Evolutionary conservation across 306 rosid species (phyloP).

Genomic region (Sicyos baderoa): DNA sequence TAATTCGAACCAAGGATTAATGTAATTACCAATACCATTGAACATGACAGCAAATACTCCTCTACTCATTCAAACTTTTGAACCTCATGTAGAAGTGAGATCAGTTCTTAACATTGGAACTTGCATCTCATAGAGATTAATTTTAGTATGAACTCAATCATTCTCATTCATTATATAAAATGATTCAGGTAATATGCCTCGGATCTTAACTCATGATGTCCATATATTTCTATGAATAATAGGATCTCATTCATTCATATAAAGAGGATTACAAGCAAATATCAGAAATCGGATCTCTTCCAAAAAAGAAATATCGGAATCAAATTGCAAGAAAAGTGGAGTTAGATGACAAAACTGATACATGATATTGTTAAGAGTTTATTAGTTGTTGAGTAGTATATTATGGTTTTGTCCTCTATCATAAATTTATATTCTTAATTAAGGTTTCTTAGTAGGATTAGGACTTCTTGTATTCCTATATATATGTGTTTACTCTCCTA

Average conservation of each 20-base stretch:
- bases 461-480: too few relatives aligned
- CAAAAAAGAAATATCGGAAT: neutral
- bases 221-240: too few relatives aligned
- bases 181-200: neutral
- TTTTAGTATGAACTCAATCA: neutral
- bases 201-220: too few relatives aligned
- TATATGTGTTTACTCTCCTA: too few relatives aligned
- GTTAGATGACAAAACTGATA: conserved; percentile 4
- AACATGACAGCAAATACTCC: neutral
- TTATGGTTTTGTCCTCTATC: too few relatives aligned
- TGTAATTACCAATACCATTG: conserved; percentile 3
- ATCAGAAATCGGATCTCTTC: neutral
- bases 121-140: neutral
- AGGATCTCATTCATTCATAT: too few relatives aligned
- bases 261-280: neutral
- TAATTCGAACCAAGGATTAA: neutral
- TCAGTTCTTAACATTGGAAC: neutral
- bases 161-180: neutral
- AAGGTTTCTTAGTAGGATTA: too few relatives aligned
- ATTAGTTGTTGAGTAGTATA: too few relatives aligned
- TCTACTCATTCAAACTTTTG: conserved; percentile 1
- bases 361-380: neutral
- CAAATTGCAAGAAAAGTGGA: neutral
- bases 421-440: too few relatives aligned
- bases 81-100: neutral